These are phyloP conservation scores for Aspergillus fumigatus DNA, from an alignment of 2,329 filamentous ascomycete genomes.

Conservation along the genomic window DNA sequence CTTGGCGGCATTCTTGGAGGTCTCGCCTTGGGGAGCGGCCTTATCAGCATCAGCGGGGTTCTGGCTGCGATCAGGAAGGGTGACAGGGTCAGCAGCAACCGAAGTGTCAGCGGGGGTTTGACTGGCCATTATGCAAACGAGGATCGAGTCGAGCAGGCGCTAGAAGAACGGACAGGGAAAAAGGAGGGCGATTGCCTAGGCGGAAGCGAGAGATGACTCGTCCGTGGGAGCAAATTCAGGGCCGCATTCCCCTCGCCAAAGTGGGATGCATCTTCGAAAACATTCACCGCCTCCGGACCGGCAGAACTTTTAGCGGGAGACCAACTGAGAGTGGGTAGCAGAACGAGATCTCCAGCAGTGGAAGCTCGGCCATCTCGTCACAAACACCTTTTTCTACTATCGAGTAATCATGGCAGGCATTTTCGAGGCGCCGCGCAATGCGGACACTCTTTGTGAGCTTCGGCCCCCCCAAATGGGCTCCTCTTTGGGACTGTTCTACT, in stretches of 20 bases:
- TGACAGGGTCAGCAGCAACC: slow-evolving; percentile 21
- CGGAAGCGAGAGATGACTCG: slow-evolving; percentile 7
- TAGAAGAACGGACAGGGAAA: slow-evolving; percentile 14
- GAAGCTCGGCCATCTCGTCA: slow-evolving; percentile 27
- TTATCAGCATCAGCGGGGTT: slow-evolving; percentile 38
- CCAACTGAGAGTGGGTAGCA: slow-evolving; percentile 7
- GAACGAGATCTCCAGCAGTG: slow-evolving; percentile 16
- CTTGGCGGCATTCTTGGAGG: slow-evolving; percentile 29
- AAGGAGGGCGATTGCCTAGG: slow-evolving; percentile 14
- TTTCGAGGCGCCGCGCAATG: slow-evolving; percentile 90
- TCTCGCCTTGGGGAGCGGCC: slow-evolving; percentile 27
- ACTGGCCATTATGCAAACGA: slow-evolving; percentile 27
- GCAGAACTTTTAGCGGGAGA: slow-evolving; percentile 39
- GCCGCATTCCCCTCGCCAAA: slow-evolving; percentile 26
- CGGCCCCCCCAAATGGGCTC: not conserved
- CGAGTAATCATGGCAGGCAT: slow-evolving; percentile 73
- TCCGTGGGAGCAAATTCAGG: slow-evolving; percentile 6
- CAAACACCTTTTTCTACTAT: slow-evolving; percentile 15
- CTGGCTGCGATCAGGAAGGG: slow-evolving; percentile 37
- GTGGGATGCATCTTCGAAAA: slow-evolving; percentile 35
- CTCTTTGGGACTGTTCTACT: slow-evolving; percentile 19
- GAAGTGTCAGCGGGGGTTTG: slow-evolving; percentile 26
- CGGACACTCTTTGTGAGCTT: slow-evolving; percentile 75
- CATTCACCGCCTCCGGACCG: slow-evolving; percentile 35
- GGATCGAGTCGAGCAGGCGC: slow-evolving; percentile 14